Evolutionary conservation across 108 stramenopile genomes (phyloP).

Genomic region (Cyclotella distinguenda): DNA sequence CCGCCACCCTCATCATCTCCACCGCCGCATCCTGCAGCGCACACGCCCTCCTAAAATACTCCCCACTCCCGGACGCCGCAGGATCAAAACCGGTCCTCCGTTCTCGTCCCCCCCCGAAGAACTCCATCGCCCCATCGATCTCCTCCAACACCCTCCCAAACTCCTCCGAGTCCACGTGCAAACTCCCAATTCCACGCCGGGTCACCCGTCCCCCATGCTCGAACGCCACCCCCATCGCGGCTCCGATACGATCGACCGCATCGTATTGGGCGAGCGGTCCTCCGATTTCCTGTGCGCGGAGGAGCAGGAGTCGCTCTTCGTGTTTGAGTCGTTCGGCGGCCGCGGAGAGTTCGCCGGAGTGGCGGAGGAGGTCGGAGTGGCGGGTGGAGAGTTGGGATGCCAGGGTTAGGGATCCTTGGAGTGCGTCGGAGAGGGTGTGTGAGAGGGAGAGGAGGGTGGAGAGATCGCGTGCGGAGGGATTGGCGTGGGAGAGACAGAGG

Average conservation of each 20-base stretch:
- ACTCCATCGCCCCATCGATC: slow-evolving; percentile 79
- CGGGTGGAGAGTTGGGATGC: slow-evolving; percentile 76
- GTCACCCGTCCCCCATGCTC: slow-evolving; percentile 54
- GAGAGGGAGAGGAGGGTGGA: slow-evolving; percentile 60
- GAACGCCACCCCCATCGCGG: slow-evolving; percentile 76
- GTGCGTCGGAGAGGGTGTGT: slow-evolving; percentile 64
- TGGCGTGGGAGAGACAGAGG: slow-evolving; percentile 42
- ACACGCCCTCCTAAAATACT: slow-evolving; percentile 80
- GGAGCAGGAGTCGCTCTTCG: slow-evolving; percentile 64
- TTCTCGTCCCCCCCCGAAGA: slow-evolving; percentile 65
- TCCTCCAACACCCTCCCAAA: slow-evolving; percentile 61
- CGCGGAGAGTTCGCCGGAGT: slow-evolving; percentile 82
- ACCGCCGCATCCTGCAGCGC: slow-evolving; percentile 84
- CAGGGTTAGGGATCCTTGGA: slow-evolving; percentile 73
- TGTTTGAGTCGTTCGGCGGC: slow-evolving; percentile 88
- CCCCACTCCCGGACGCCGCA: slow-evolving; percentile 56
- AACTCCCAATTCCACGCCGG: slow-evolving; percentile 69
- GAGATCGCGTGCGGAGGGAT: slow-evolving; percentile 48
- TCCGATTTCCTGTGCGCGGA: slow-evolving; percentile 83
- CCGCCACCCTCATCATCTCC: slow-evolving; percentile 71
- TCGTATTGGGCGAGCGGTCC: slow-evolving; percentile 84
- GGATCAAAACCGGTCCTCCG: slow-evolving; percentile 42
- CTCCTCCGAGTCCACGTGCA: slow-evolving; percentile 81
- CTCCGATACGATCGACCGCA: slow-evolving; percentile 78
- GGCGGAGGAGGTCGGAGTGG: slow-evolving; percentile 75